Evolutionary conservation across 495 filamentous ascomycete genomes (phyloP).

Genomic region (Diplogelasinospora grovesii): DNA sequence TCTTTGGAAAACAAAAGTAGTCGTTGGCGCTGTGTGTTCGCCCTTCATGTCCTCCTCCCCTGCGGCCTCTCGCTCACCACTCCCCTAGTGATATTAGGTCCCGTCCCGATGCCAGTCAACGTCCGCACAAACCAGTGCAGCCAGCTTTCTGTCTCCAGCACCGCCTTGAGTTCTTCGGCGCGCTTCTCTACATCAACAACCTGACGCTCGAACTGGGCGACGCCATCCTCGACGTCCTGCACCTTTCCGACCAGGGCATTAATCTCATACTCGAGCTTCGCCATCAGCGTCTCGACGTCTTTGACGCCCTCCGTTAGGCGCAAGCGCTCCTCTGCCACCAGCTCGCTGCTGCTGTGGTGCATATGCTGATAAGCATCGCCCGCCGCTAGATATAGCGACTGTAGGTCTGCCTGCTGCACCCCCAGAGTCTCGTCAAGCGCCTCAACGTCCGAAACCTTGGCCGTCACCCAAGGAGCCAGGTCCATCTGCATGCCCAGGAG

Average conservation of each 20-base stretch:
- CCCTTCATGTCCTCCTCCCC: background rate
- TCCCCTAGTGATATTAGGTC: slow-evolving; percentile 44
- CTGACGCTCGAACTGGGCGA: slow-evolving; percentile 72
- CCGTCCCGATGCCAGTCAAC: slow-evolving; percentile 53
- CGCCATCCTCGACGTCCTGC: slow-evolving; percentile 79
- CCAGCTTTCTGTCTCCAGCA: slow-evolving; percentile 57
- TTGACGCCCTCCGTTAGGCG: slow-evolving; percentile 66
- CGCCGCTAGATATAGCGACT: slow-evolving; percentile 60
- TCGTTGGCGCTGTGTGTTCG: no score
- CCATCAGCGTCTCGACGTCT: slow-evolving; percentile 74
- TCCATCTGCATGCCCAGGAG: slow-evolving; percentile 43
- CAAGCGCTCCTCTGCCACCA: slow-evolving; percentile 59
- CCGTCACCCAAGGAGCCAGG: slow-evolving; percentile 59
- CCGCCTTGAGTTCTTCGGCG: slow-evolving; percentile 60
- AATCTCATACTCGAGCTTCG: slow-evolving; percentile 93
- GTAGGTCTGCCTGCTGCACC: slow-evolving; percentile 58
- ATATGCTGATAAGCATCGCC: slow-evolving; percentile 56
- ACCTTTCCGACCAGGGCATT: slow-evolving; percentile 72
- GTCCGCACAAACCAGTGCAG: slow-evolving; percentile 53
- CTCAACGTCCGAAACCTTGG: slow-evolving; percentile 56
- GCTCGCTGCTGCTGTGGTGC: slow-evolving; percentile 58
- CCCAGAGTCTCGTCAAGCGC: slow-evolving; percentile 54
- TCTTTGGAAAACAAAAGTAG: no score
- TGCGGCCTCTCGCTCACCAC: background rate
- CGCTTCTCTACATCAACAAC: slow-evolving; percentile 72